Conservation (phyloP, 208 protist genomes). For the Leishmania mexicana region DNA sequence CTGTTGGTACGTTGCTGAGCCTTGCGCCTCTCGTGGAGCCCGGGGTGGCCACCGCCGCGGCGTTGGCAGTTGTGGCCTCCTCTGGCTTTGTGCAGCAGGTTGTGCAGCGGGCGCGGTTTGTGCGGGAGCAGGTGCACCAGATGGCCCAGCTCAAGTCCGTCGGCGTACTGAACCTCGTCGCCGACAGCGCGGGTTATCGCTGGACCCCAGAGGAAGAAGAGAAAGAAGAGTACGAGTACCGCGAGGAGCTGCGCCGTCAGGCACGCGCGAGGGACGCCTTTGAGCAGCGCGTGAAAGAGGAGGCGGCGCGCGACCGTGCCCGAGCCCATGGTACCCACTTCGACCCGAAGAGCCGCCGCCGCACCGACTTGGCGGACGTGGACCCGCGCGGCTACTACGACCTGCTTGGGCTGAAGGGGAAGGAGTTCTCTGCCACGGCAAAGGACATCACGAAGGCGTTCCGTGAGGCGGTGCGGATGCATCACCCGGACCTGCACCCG, state of each 20-base stretch:
- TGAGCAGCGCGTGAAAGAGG: slow-evolving; percentile 87
- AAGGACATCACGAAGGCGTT: slow-evolving; percentile 89
- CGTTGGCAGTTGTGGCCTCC: slow-evolving; percentile 49
- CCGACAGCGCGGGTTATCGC: slow-evolving; percentile 80
- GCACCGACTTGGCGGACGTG: slow-evolving; percentile 72
- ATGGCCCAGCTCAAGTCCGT: slow-evolving; percentile 74
- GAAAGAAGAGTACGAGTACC: slow-evolving; percentile 87
- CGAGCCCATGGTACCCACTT: slow-evolving; percentile 52
- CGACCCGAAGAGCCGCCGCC: slow-evolving; percentile 69
- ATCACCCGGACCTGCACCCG: slow-evolving; percentile 80
- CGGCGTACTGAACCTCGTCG: slow-evolving; percentile 78
- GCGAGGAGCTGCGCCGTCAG: slow-evolving; percentile 80
- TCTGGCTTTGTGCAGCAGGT: slow-evolving; percentile 39
- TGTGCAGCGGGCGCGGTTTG: slow-evolving; percentile 37
- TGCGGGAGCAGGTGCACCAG: slow-evolving; percentile 50
- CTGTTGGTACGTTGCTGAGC: slow-evolving; percentile 43
- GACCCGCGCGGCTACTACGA: slow-evolving; percentile 92
- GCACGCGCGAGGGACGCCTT: slow-evolving; percentile 71
- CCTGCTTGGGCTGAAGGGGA: slow-evolving; percentile 75
- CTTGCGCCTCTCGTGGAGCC: slow-evolving; percentile 59
- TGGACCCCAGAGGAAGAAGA: slow-evolving; percentile 88
- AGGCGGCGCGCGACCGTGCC: slow-evolving; percentile 68
- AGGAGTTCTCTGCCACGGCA: slow-evolving; percentile 68
- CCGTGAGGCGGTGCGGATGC: slow-evolving; percentile 57
- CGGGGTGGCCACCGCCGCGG: slow-evolving; percentile 63